Conservation (phyloP, 2,329 filamentous ascomycete genomes). For the Zymoseptoria crescenta region DNA sequence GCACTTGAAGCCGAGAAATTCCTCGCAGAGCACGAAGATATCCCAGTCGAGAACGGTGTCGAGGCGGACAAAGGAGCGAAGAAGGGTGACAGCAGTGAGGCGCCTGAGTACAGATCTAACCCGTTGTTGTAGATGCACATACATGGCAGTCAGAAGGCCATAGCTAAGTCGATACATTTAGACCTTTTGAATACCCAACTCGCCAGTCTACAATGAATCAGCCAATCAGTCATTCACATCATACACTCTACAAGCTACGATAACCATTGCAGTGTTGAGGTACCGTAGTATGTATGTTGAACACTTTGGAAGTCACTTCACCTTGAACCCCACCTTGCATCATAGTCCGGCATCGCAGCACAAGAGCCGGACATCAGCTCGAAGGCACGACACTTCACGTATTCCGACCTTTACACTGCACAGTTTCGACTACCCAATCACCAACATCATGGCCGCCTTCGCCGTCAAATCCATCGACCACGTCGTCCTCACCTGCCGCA, state of each 20-base stretch:
- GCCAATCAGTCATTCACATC: no score
- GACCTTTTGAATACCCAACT: background rate
- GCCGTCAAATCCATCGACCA: constrained; percentile 47
- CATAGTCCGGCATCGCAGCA: no score
- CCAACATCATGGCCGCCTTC: constrained; percentile 17
- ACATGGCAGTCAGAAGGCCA: background rate
- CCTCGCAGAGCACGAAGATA: constrained; percentile 70
- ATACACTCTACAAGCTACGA: no score
- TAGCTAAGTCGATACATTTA: background rate
- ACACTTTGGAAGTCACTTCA: no score
- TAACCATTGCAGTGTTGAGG: no score
- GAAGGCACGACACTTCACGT: background rate
- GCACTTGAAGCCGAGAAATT: constrained; percentile 94
- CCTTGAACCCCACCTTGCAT: no score
- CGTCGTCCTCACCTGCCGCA: constrained; percentile 51
- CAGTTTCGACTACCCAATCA: background rate
- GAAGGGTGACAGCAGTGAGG: constrained; percentile 45
- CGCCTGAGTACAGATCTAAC: constrained; percentile 56
- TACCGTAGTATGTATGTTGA: no score
- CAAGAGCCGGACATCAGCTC: no score
- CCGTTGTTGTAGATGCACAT: constrained; percentile 47
- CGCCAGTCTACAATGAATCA: background rate
- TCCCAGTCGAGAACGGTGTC: constrained; percentile 39
- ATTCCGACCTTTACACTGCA: background rate
- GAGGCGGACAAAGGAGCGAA: constrained; percentile 44